Conservation (phyloP, 2,329 filamentous ascomycete genomes). For the Knoxdaviesia capensis region DNA sequence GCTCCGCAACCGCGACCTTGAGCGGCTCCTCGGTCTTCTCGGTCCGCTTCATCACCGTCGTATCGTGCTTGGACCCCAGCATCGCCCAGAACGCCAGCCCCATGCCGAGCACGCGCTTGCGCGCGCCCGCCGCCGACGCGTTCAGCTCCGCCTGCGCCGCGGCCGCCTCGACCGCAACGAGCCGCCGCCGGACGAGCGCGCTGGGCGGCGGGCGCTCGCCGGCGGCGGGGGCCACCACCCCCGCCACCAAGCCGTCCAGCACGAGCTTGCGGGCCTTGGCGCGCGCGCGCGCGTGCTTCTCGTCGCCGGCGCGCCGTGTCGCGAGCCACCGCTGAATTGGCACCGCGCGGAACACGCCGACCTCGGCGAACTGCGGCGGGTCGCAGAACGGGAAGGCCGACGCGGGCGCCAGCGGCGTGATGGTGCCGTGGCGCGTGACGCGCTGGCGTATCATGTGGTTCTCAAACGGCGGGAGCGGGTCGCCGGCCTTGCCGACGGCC, state of each 20-base stretch:
- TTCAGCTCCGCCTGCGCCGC: too few species aligned
- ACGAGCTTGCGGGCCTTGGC: conserved; percentile 53
- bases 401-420: conserved; percentile 45
- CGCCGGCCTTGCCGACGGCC: conserved; percentile 62
- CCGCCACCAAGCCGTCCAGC: conserved; percentile 49
- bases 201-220: conserved; percentile 69
- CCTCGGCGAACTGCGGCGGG: conserved; percentile 22
- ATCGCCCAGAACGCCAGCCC: conserved; percentile 68
- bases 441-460: conserved; percentile 84
- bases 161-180: conserved; percentile 19
- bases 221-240: conserved; percentile 48
- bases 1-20: conserved; percentile 1
- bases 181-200: conserved; percentile 55
- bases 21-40: conserved; percentile 22
- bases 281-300: conserved; percentile 47
- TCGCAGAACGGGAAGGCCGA: conserved; percentile 42
- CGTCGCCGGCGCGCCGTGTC: conserved; percentile 54
- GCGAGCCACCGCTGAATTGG: conserved; percentile 71
- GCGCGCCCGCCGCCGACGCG: conserved; percentile 26
- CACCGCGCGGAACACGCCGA: conserved; percentile 63
- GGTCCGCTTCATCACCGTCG: conserved; percentile 45
- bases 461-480: conserved; percentile 59
- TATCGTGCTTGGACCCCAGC: conserved; percentile 80
- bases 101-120: conserved; percentile 45
- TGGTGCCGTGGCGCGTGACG: conserved; percentile 57